Evolutionary conservation across 805 yeast genomes (phyloP).

Genomic region (Candida sakaeoensis): DNA sequence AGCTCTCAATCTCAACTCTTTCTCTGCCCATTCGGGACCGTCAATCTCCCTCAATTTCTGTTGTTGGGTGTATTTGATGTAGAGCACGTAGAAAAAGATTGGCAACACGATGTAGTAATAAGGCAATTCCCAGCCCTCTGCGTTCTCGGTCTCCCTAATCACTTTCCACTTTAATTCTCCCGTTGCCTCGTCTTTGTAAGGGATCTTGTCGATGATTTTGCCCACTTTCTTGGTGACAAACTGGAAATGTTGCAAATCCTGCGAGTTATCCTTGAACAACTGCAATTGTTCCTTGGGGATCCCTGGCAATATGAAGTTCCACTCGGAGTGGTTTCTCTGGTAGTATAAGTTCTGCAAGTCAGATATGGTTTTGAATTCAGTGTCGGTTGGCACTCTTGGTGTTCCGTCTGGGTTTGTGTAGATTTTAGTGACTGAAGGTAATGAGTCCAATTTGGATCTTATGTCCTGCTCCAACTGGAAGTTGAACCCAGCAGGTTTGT

Average conservation of each 20-base stretch:
- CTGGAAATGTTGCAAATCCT: conserved; percentile 55
- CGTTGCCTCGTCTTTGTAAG: conserved; percentile 72
- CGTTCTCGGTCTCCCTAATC: conserved; percentile 65
- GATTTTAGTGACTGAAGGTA: conserved; percentile 62
- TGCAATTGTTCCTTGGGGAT: conserved; percentile 53
- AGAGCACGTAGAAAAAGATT: conserved; percentile 54
- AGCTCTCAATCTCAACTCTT: conserved; percentile 73
- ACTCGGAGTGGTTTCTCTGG: conserved; percentile 51
- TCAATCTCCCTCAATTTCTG: conserved; percentile 36
- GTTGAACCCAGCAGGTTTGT: conserved; percentile 40
- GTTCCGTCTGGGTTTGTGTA: conserved; percentile 77
- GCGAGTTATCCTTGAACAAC: conserved; percentile 57
- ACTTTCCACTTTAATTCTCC: conserved; percentile 79
- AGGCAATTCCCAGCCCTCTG: conserved; percentile 82
- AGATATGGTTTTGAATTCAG: conserved; percentile 69
- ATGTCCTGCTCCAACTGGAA: conserved; percentile 57
- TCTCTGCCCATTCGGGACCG: conserved; percentile 75
- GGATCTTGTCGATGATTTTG: conserved; percentile 75
- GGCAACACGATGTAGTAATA: conserved; percentile 74
- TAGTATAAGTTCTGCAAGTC: conserved; percentile 60
- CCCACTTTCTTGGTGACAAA: conserved; percentile 48
- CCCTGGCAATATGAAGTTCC: conserved; percentile 43
- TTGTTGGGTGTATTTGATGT: conserved; percentile 43
- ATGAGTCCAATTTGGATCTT: conserved; percentile 54
- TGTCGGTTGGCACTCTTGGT: conserved; percentile 63